These are phyloP conservation scores for Lolium rigidum DNA, from an alignment of 176 grass and related monocot species.

Conservation along the genomic window DNA sequence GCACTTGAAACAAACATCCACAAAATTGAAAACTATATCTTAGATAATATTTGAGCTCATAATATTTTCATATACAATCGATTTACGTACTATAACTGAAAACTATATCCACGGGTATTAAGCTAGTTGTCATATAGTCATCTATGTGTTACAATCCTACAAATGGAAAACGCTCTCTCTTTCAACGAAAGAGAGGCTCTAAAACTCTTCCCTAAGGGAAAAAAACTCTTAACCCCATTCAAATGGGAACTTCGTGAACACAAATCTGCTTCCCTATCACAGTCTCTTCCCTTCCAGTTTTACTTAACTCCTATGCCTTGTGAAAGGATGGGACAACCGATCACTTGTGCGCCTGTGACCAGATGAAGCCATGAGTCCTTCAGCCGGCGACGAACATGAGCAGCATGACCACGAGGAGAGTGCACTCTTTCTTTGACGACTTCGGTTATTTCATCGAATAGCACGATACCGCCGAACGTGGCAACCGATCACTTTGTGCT, in stretches of 20 bases:
- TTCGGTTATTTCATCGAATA: slow-evolving; percentile 63
- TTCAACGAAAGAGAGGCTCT: slow-evolving; percentile 6
- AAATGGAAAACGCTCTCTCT: background rate
- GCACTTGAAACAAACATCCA: too few relatives aligned
- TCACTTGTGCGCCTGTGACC: slow-evolving; percentile 65
- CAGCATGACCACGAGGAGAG: slow-evolving; percentile 67
- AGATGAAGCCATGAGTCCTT: slow-evolving; percentile 84
- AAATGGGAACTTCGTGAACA: slow-evolving; percentile 14
- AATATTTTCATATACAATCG: too few relatives aligned
- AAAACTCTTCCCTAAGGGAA: background rate
- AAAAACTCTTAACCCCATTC: background rate
- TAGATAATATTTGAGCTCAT: too few relatives aligned
- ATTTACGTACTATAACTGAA: too few relatives aligned
- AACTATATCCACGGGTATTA: too few relatives aligned
- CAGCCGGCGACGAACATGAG: slow-evolving; percentile 58
- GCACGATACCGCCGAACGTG: slow-evolving; percentile 67
- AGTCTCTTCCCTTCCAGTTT: background rate
- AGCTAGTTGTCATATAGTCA: background rate
- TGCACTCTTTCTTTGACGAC: slow-evolving; percentile 56
- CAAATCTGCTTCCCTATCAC: slow-evolving; percentile 20
- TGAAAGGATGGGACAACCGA: background rate
- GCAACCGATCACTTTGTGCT: slow-evolving; percentile 9
- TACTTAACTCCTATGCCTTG: slow-evolving; percentile 13
- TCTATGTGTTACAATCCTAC: background rate
- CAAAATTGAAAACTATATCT: too few relatives aligned